These are phyloP conservation scores for Thamnidium elegans DNA, from an alignment of 192 early-diverging fungal species.

Conservation along the genomic window DNA sequence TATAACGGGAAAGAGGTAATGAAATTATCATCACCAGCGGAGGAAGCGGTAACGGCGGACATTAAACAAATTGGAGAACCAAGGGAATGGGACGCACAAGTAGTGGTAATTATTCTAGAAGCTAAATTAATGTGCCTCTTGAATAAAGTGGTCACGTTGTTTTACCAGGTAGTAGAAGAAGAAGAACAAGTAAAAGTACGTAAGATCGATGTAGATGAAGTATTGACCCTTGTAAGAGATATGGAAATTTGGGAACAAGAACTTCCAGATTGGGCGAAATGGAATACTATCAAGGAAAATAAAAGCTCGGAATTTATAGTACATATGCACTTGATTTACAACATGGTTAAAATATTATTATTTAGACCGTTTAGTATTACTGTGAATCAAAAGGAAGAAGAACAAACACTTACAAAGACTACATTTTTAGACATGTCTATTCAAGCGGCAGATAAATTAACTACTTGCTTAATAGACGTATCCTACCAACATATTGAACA, in stretches of 20 bases:
- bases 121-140: conserved; percentile 17
- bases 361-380: conserved; percentile 33
- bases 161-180: conserved; percentile 14
- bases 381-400: conserved; percentile 2
- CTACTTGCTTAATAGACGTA: conserved; percentile 1
- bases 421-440: conserved; percentile 37
- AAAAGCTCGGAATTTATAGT: not conserved
- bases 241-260: conserved; percentile 34
- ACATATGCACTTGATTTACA: conserved; percentile 31
- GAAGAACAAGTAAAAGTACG: conserved; percentile 12
- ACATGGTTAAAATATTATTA: conserved; percentile 29
- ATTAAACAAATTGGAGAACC: no score
- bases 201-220: conserved; percentile 36
- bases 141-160: conserved; percentile 5
- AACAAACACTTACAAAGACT: conserved; percentile 32
- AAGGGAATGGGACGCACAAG: not conserved
- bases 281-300: not conserved
- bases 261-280: conserved; percentile 23
- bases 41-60: no score
- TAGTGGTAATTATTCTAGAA: conserved; percentile 7
- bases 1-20: not conserved
- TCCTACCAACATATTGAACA: not conserved
- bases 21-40: not conserved
- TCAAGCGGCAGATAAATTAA: conserved; percentile 23
- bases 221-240: conserved; percentile 31